Percentiles rank a stretch among this genome's conserved stretches.
Evolutionary conservation across 148 eudicot genomes (phyloP).

Genomic region (Vaccinium corymbosum): DNA sequence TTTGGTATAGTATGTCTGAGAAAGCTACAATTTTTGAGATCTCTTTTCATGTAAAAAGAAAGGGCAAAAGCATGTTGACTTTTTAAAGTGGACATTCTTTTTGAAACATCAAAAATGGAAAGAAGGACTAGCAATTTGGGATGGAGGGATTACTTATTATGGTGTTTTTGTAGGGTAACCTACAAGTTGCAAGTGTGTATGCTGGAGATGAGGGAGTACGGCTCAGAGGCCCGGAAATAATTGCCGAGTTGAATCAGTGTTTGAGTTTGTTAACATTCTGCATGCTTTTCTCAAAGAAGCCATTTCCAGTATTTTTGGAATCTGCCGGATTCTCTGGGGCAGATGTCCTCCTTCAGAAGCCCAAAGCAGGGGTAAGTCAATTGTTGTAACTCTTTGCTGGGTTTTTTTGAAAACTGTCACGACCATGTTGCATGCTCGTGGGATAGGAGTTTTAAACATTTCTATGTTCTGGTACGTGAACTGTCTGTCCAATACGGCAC

Average conservation of each 20-base stretch:
- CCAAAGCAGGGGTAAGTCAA: constrained; percentile 85
- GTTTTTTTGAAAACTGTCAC: constrained; percentile 7
- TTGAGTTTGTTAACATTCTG: constrained; percentile 65
- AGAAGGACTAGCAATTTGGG: too few species aligned
- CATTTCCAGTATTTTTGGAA: constrained; percentile 87
- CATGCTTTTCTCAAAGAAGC: constrained; percentile 88
- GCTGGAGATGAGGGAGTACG: constrained; percentile 70
- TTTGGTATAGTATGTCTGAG: not conserved
- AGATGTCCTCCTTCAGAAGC: constrained; percentile 91
- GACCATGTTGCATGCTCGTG: not conserved
- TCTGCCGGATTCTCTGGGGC: constrained; percentile 68
- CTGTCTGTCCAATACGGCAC: not conserved
- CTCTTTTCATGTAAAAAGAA: too few species aligned
- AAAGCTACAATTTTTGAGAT: too few species aligned
- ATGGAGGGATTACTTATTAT: not conserved
- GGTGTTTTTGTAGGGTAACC: constrained; percentile 57
- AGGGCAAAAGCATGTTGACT: too few species aligned
- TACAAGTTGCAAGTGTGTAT: constrained; percentile 79
- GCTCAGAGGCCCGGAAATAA: constrained; percentile 63
- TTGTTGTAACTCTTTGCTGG: not conserved
- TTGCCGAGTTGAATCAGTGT: constrained; percentile 56
- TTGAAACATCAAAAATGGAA: too few species aligned
- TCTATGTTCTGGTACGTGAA: not conserved
- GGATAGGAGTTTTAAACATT: not conserved
- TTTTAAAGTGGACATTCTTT: too few species aligned